Conservation (phyloP, 305 asterid genomes). For the Salvia sclarea region DNA sequence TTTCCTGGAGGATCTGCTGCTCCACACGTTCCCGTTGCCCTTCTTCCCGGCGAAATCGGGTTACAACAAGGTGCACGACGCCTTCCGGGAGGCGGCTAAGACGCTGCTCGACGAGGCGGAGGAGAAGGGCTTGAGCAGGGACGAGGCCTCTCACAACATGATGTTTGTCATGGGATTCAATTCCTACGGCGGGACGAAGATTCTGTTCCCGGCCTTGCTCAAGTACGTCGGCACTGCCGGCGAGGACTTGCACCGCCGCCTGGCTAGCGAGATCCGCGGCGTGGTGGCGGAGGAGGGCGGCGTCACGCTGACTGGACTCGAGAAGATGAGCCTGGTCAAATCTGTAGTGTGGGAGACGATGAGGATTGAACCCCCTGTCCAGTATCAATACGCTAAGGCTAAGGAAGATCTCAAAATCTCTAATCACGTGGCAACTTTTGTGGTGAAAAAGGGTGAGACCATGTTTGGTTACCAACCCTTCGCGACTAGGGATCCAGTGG, state of each 20-base stretch:
- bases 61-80: slow-evolving; percentile 42
- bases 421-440: slow-evolving; percentile 45
- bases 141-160: slow-evolving; percentile 60
- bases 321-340: slow-evolving; percentile 45
- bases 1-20: slow-evolving; percentile 41
- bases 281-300: slow-evolving; percentile 42
- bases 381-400: slow-evolving; percentile 53
- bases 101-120: slow-evolving; percentile 50
- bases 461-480: slow-evolving; percentile 56
- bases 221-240: slow-evolving; percentile 55
- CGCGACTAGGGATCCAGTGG: slow-evolving; percentile 38
- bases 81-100: slow-evolving; percentile 30
- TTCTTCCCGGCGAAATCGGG: slow-evolving; percentile 33
- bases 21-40: slow-evolving; percentile 53
- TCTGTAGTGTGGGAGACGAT: slow-evolving; percentile 55
- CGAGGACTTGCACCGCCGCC: slow-evolving; percentile 42
- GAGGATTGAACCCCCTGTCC: slow-evolving; percentile 55
- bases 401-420: slow-evolving; percentile 37
- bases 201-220: slow-evolving; percentile 42
- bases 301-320: slow-evolving; percentile 38
- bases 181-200: slow-evolving; percentile 56
- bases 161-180: slow-evolving; percentile 52
- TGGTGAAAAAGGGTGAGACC: slow-evolving; percentile 53
- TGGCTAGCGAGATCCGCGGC: slow-evolving; percentile 43
- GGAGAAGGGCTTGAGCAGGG: slow-evolving; percentile 44